Base-by-base conservation (phyloP, 257 asterid species). In the Knoxia roxburghii region DNA sequence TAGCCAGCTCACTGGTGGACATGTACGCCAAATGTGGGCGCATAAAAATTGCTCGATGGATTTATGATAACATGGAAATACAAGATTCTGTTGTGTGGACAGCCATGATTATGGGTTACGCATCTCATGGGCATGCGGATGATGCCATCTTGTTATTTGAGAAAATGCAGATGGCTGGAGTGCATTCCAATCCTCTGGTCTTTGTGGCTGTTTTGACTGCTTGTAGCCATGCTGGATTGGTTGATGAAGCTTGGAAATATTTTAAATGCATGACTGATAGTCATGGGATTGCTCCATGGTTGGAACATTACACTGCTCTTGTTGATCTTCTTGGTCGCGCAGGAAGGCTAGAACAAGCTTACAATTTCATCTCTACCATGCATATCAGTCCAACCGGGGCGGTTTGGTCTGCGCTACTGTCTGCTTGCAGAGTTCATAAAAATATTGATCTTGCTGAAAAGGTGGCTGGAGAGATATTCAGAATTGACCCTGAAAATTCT, bases 1-100 rank as follows among this genome's bases (percentile, higher is more conserved):
- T 93, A 27, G 88, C 89, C 62, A 89, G 95, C 83, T 88, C 99
- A 62, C 74, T 93, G 43, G 64, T 90, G 68, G 96, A 93, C 84
- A 84, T 93, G 97, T 93, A 93, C 69, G 89, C 99, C 37, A 93
- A 90, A 72, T 93, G 97, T 70, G 99, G 99, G 58, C 77, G 81
- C 80, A 33, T 90, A 63, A 66, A 54, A 63, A 67, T 60, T 54
- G 87, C 97, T 48, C 72, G 83, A 70, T 83, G 82, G 89, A 77
- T 93, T 20, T 93, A 90, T 20, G 88, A 90, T 64, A 80, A 40
- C 63, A 85, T 93, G 90, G 89, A 80, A 72, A 48, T 67, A 63
- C 86, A 72, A 3, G 97, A 90, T 73, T 72, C 88, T 46, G 78
- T 93, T 80, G 83, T 91, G 6, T 90, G 95, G 94, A 93, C 97